Percentiles rank a stretch among this genome's conserved stretches.
Evolutionary conservation across 345 rosid species (phyloP).

Genomic region (Moricandia moricandioides): DNA sequence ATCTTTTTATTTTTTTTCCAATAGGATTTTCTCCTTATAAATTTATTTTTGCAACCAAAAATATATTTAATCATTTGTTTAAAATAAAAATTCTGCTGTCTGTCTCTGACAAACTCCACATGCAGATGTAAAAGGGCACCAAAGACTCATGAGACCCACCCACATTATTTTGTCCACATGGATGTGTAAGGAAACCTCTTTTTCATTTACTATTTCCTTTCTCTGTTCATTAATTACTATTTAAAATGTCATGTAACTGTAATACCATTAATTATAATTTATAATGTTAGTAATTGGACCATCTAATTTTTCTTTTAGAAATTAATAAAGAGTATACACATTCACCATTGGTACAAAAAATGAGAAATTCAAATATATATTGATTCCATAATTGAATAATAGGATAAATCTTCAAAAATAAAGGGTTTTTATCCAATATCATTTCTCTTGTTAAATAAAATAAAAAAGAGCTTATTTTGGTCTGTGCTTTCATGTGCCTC

Average conservation of each 20-base stretch:
- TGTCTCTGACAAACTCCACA: not conserved
- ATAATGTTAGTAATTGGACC: constrained; percentile 23
- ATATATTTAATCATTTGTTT: not conserved
- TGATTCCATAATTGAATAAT: not conserved
- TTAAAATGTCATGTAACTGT: constrained; percentile 12
- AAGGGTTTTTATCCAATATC: not conserved
- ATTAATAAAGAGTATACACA: not conserved
- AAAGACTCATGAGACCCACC: constrained; percentile 28
- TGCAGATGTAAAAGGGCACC: not conserved
- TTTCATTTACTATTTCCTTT: constrained; percentile 15
- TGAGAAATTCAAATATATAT: not conserved
- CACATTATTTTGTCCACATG: constrained; percentile 74
- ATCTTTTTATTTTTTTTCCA: not conserved
- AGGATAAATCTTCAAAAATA: not conserved
- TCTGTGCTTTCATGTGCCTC: constrained; percentile 39
- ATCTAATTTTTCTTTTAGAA: not conserved
- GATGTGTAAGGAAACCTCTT: constrained; percentile 45
- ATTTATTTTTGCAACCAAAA: not conserved
- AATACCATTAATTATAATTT: constrained; percentile 9
- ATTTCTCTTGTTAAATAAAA: not conserved
- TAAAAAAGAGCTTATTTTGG: not conserved
- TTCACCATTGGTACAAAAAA: constrained; percentile 3
- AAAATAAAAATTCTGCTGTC: not conserved
- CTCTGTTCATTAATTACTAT: constrained; percentile 1
- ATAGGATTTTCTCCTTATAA: not conserved